Evolutionary conservation across 495 filamentous ascomycete genomes (phyloP).

Genomic region (Hyaloscypha hepaticicola): DNA sequence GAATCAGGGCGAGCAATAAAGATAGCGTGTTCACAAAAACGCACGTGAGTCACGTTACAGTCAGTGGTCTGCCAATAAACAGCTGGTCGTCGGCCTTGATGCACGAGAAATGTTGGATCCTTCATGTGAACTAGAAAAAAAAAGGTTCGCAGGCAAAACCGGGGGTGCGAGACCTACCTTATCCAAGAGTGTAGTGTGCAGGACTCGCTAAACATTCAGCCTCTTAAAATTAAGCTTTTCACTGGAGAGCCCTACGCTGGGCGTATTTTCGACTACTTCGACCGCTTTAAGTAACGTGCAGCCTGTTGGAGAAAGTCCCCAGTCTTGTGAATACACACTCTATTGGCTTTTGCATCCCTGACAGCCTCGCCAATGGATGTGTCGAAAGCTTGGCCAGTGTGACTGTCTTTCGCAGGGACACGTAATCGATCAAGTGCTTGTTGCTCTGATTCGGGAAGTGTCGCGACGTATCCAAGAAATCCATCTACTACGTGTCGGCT

Average conservation of each 20-base stretch:
- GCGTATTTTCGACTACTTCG: neutral
- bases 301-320: constrained; percentile 43
- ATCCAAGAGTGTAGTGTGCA: neutral
- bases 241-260: neutral
- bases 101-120: neutral
- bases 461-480: constrained; percentile 39
- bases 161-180: neutral
- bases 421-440: constrained; percentile 36
- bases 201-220: neutral
- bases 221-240: neutral
- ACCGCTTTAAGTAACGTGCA: constrained; percentile 8
- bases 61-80: neutral
- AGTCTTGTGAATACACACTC: constrained; percentile 41
- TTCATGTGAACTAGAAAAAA: neutral
- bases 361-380: constrained; percentile 40
- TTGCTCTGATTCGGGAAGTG: constrained; percentile 38
- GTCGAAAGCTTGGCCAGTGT: constrained; percentile 40
- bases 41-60: neutral
- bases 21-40: neutral
- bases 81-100: neutral
- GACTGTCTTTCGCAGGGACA: constrained; percentile 40
- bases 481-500: constrained; percentile 38
- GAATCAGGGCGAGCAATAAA: neutral
- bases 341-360: constrained; percentile 38
- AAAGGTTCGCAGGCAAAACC: neutral